Evolutionary conservation across 805 yeast species (phyloP), one percentile per base, ranked within the genome.

Genomic region (Sugiyamaella lignohabitans): DNA sequence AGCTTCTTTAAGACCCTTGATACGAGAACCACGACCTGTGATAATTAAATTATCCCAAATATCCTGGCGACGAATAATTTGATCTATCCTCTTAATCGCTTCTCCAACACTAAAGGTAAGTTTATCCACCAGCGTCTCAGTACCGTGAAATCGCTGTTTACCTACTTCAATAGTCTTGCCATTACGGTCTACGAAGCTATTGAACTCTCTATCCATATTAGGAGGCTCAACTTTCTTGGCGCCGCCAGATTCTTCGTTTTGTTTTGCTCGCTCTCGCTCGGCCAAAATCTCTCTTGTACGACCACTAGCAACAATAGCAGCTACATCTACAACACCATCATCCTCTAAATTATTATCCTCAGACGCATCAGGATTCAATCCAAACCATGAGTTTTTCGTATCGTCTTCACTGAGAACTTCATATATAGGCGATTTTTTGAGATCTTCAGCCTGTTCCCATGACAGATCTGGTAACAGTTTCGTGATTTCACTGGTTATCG

Each of bases 71-170:
- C 79, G 81, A 51, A 75, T 75, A 17, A 82, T 66, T 56, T 85
- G 91, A 29, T 78, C 81, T 16, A 91, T 71, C 46, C 71, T 70
- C n/a, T 63, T 57, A 44, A 87, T 64, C 0, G 79, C 69, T 23
- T 67, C 64, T 41, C 78, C 78, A 1, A 86, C 73, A 2, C 75
- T 73, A 17, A 66, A 67, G 3, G 84, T 73, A 18, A 91, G 71
- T 19, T 61, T 59, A 3, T 66, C 69, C 29, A 91, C 72, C 45
- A 91, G 71, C 19, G 66, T 71, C 40, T 75, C 79, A 32, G 84
- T 70, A 1, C 97, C 98, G 61, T 77, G 82, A 65, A 91, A 91
- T 57, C 98, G 73, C 67, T 88, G 95, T 50, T 81, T 84, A 2
- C 98, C 98, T n/a, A 91, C 79, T 5, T 69, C 69, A n/a, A 84